A percentile compares a stretch with the other conserved stretches of the same genome.
Conservation (phyloP, 192 early-diverging fungal species). For the Coemansia sp. region DNA sequence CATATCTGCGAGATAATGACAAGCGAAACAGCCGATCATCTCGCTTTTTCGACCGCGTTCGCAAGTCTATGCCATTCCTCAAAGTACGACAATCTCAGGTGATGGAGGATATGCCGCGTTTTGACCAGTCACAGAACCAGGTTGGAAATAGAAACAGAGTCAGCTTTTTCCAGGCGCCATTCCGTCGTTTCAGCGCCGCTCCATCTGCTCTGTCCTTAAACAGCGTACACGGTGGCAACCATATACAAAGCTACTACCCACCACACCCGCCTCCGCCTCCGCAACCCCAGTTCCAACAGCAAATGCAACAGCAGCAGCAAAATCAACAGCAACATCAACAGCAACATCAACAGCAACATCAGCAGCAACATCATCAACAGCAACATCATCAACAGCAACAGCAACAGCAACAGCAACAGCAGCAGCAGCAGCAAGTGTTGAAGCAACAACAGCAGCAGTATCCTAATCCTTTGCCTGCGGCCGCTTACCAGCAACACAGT, state of each 20-base stretch:
- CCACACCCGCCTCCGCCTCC: slow-evolving; percentile 23
- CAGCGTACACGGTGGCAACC: slow-evolving; percentile 16
- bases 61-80: slow-evolving; percentile 55
- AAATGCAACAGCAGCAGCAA: background rate
- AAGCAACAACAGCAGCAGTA: background rate
- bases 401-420: slow-evolving; percentile 3
- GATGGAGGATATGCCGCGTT: slow-evolving; percentile 36
- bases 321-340: slow-evolving; percentile 7
- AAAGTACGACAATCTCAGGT: slow-evolving; percentile 46
- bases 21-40: slow-evolving; percentile 45
- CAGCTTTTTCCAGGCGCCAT: slow-evolving; percentile 47
- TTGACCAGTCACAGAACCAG: slow-evolving; percentile 37
- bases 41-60: slow-evolving; percentile 42
- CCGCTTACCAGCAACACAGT: slow-evolving; percentile 13
- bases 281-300: slow-evolving; percentile 6
- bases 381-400: background rate
- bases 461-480: slow-evolving; percentile 1
- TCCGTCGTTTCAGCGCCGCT: slow-evolving; percentile 48
- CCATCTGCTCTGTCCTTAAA: slow-evolving; percentile 42
- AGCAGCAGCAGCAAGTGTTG: background rate
- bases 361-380: background rate
- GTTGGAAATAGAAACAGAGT: slow-evolving; percentile 37
- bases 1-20: slow-evolving; percentile 47
- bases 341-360: background rate
- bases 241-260: slow-evolving; percentile 40